Evolutionary conservation across 345 rosid species (phyloP).

Genomic region (Populus euphratica): DNA sequence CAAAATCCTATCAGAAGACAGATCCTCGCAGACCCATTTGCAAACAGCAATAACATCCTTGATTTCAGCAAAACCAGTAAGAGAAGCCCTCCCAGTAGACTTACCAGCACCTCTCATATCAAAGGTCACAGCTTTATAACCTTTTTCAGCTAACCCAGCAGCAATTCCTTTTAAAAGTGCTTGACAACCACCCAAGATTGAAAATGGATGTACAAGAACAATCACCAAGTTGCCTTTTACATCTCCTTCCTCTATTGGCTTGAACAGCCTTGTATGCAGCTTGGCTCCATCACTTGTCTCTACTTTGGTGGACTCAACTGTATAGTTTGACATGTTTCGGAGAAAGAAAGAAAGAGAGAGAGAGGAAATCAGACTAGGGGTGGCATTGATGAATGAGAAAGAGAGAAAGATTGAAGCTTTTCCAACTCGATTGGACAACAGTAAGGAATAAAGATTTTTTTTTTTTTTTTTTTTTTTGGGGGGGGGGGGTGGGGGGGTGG

Average conservation of each 20-base stretch:
- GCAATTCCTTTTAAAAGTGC: conserved; percentile 73
- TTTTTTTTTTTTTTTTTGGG: no score
- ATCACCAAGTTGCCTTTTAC: conserved; percentile 36
- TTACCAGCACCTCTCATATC: conserved; percentile 90
- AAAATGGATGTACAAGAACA: conserved; percentile 87
- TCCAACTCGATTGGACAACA: background rate
- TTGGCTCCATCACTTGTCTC: conserved; percentile 51
- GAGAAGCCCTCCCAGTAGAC: conserved; percentile 82
- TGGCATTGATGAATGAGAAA: background rate
- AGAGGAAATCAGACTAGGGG: background rate
- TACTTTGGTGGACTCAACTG: conserved; percentile 47
- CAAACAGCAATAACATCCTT: conserved; percentile 82
- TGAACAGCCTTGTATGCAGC: conserved; percentile 58
- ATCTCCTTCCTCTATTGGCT: conserved; percentile 38
- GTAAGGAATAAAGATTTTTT: no score
- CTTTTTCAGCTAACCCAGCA: conserved; percentile 52
- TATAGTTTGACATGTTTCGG: conserved; percentile 38
- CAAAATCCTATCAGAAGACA: conserved; percentile 55
- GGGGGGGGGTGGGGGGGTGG: no score
- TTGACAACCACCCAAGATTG: conserved; percentile 82
- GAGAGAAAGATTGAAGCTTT: background rate
- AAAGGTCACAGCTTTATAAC: conserved; percentile 67
- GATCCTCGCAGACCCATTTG: conserved; percentile 57
- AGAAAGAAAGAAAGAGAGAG: background rate
- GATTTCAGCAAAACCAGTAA: conserved; percentile 77